Evolutionary conservation across 371 early-diverging fungal species (phyloP).

Genomic region (Circinella umbellata): DNA sequence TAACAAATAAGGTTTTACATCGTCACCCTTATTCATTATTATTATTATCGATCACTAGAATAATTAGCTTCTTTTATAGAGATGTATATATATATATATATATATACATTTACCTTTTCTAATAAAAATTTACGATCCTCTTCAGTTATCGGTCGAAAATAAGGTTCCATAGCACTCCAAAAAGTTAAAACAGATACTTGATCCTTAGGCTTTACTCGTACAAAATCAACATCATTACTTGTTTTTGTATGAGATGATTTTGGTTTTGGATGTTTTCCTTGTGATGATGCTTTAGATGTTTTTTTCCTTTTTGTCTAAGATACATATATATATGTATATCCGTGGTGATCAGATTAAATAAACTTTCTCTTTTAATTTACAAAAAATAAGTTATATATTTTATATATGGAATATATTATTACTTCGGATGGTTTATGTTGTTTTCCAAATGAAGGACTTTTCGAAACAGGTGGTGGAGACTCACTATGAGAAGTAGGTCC

Average conservation of each 20-base stretch:
- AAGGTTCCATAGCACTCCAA: slow-evolving; percentile 84
- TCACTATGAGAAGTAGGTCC: slow-evolving; percentile 26
- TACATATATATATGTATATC: too few relatives aligned
- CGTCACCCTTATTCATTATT: slow-evolving; percentile 46
- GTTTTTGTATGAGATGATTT: slow-evolving; percentile 14
- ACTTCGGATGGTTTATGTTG: slow-evolving; percentile 29
- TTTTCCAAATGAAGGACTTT: slow-evolving; percentile 19
- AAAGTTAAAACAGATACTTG: slow-evolving; percentile 85
- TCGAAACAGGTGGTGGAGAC: slow-evolving; percentile 27
- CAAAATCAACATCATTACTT: slow-evolving; percentile 38
- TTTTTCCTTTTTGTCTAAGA: slow-evolving; percentile 12
- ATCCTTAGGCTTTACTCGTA: slow-evolving; percentile 58
- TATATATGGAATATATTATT: background rate
- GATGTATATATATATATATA: background rate
- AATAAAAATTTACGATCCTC: slow-evolving; percentile 79
- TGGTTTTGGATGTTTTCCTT: slow-evolving; percentile 16
- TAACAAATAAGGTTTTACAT: slow-evolving; percentile 70
- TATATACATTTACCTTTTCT: slow-evolving; percentile 36
- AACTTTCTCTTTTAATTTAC: background rate
- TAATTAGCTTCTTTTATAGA: background rate
- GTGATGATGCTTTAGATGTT: slow-evolving; percentile 15
- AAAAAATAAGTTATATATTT: too few relatives aligned
- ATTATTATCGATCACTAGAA: background rate
- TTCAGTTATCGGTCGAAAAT: slow-evolving; percentile 83
- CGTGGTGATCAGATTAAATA: too few relatives aligned